Evolutionary conservation across 140 eudicot genomes (phyloP).

Genomic region (Oenanthe javanica): DNA sequence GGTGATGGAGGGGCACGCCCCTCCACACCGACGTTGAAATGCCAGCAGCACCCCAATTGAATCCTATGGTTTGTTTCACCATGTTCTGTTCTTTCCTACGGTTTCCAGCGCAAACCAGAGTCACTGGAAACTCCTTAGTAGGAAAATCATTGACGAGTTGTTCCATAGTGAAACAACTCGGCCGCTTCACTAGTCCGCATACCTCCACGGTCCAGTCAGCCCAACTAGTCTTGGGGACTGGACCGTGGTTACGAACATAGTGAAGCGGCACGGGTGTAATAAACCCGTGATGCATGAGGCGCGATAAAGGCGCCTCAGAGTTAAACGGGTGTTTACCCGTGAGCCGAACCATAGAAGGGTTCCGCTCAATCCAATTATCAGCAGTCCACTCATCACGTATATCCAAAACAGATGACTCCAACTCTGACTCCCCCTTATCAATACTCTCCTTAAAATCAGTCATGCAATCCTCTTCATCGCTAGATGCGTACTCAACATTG

Average conservation of each 20-base stretch:
- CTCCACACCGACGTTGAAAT: constrained; percentile 83
- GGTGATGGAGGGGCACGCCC: constrained; percentile 59
- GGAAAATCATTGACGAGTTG: constrained; percentile 56
- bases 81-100: constrained; percentile 81
- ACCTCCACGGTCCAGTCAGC: constrained; percentile 82
- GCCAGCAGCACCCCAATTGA: constrained; percentile 95
- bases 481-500: constrained; percentile 17
- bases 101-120: constrained; percentile 90
- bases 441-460: constrained; percentile 22
- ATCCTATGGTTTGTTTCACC: constrained; percentile 69
- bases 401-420: constrained; percentile 59
- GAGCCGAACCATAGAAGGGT: constrained; percentile 71
- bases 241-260: constrained; percentile 90
- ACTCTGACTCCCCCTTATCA: constrained; percentile 37
- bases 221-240: constrained; percentile 59
- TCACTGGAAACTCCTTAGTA: constrained; percentile 50
- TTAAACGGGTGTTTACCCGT: constrained; percentile 97
- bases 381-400: constrained; percentile 62
- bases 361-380: constrained; percentile 76
- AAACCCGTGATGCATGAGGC: constrained; percentile 93
- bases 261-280: constrained; percentile 88
- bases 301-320: constrained; percentile 72
- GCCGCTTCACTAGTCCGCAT: constrained; percentile 59
- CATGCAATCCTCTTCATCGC: constrained; percentile 34
- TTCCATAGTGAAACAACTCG: constrained; percentile 56